Percentiles rank a stretch among this genome's conserved stretches.
phyloP scores from a whole-genome alignment of 345 rosid species.

The Capsella bursapastoris region DNA sequence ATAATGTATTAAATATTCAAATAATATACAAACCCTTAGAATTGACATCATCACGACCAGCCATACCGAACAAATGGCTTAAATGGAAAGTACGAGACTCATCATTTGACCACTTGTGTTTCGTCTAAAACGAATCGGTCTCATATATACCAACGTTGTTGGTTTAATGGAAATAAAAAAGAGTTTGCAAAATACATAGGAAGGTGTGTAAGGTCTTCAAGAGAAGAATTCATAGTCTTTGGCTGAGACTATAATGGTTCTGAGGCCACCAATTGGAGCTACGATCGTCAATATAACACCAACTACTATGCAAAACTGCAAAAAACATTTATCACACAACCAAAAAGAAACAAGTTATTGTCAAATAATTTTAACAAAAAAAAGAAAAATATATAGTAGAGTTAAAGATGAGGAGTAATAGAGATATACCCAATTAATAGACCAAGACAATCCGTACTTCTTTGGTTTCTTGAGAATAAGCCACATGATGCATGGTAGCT shows the following conservation, averaged over 20 bases:
- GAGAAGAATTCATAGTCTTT: slow-evolving; percentile 63
- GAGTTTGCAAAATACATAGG: neutral
- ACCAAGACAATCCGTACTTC: slow-evolving; percentile 67
- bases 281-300: slow-evolving; percentile 57
- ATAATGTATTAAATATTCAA: neutral
- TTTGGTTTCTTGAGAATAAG: slow-evolving; percentile 67
- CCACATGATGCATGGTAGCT: slow-evolving; percentile 91
- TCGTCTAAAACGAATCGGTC: neutral
- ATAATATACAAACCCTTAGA: neutral
- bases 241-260: slow-evolving; percentile 61
- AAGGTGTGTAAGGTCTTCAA: slow-evolving; percentile 13
- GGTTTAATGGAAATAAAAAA: neutral
- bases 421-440: slow-evolving; percentile 64
- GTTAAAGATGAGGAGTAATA: neutral
- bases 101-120: neutral
- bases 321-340: neutral
- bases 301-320: slow-evolving; percentile 68
- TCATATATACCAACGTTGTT: neutral
- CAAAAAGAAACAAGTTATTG: neutral
- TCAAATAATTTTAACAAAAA: neutral
- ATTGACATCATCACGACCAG: neutral
- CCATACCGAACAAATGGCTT: neutral
- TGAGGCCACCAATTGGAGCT: slow-evolving; percentile 74
- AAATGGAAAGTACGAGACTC: neutral
- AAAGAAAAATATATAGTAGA: neutral